Conservation (phyloP, 2,329 filamentous ascomycete genomes). For the Colletotrichum tamarilloi region DNA sequence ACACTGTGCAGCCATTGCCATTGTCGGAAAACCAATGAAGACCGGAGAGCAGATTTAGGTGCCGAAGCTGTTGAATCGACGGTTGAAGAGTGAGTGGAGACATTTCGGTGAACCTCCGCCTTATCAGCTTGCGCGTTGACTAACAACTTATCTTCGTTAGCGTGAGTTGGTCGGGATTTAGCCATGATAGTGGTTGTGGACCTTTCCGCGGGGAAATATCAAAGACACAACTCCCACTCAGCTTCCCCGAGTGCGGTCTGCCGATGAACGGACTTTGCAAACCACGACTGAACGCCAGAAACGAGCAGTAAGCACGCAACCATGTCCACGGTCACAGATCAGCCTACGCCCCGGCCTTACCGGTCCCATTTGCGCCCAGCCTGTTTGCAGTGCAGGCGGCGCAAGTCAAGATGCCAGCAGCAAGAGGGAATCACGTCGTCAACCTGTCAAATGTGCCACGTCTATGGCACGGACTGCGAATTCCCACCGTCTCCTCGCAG, state of each 20-base stretch:
- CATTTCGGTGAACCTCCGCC: conserved; percentile 33
- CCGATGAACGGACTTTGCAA: conserved; percentile 30
- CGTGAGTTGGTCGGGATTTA: conserved; percentile 8
- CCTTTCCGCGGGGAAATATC: conserved; percentile 36
- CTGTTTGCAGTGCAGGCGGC: conserved; percentile 68
- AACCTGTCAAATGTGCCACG: conserved; percentile 67
- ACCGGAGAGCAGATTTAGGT: conserved; percentile 4
- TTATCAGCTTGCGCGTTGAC: conserved; percentile 35
- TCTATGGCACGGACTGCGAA: conserved; percentile 67
- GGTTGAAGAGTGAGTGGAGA: conserved; percentile 11
- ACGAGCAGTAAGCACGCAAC: neutral
- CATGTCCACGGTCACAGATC: conserved; percentile 20
- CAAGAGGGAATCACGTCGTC: conserved; percentile 61
- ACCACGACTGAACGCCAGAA: neutral
- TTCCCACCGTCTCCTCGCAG: conserved; percentile 51
- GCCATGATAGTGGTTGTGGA: conserved; percentile 23
- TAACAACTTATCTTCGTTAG: conserved; percentile 25
- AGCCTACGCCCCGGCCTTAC: conserved; percentile 59
- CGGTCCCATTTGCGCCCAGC: conserved; percentile 71
- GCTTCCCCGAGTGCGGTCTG: conserved; percentile 25
- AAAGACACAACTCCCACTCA: conserved; percentile 20
- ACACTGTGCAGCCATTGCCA: neutral
- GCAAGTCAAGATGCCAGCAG: conserved; percentile 69
- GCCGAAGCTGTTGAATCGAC: conserved; percentile 3
- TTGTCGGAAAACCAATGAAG: conserved; percentile 5